A percentile compares a stretch with the other conserved stretches of the same genome.
These are phyloP conservation scores for Kalanchoe fedtschenkoi DNA, from an alignment of 164 flowering plant genomes.

Conservation along the genomic window DNA sequence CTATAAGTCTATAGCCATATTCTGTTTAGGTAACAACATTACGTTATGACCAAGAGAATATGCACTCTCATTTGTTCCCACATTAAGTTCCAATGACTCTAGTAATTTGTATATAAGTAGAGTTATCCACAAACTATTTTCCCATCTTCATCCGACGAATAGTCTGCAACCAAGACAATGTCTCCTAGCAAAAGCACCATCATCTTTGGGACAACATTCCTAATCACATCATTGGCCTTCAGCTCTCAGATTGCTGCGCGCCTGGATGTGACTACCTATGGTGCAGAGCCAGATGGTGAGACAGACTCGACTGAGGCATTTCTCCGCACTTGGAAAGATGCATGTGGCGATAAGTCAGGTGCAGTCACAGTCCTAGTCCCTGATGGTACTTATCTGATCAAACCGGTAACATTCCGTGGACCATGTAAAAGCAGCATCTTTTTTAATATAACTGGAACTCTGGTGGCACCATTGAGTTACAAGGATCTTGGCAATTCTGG, in stretches of 20 bases:
- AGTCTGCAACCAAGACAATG: background rate
- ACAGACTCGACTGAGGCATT: conserved; percentile 1
- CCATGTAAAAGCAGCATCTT: conserved; percentile 30
- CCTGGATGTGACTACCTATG: background rate
- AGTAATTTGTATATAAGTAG: background rate
- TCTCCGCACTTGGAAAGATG: background rate
- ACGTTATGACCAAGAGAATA: background rate
- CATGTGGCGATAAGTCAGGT: background rate
- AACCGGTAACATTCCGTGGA: conserved; percentile 20
- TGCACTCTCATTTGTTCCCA: background rate
- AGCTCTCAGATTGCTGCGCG: background rate
- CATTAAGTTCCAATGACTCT: too few relatives aligned
- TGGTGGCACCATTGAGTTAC: conserved; percentile 33
- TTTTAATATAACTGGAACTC: conserved; percentile 23
- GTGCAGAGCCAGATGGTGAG: background rate
- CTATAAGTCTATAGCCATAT: background rate
- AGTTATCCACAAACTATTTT: background rate
- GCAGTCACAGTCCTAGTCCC: conserved; percentile 15
- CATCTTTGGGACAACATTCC: background rate
- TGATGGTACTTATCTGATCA: conserved; percentile 20
- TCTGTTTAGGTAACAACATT: background rate
- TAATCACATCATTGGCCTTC: background rate
- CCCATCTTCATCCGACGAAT: background rate
- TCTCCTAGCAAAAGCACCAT: background rate
- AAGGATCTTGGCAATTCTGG: conserved; percentile 18